phyloP scores from a whole-genome alignment of 306 rosid species.

The Vicia sativa region DNA sequence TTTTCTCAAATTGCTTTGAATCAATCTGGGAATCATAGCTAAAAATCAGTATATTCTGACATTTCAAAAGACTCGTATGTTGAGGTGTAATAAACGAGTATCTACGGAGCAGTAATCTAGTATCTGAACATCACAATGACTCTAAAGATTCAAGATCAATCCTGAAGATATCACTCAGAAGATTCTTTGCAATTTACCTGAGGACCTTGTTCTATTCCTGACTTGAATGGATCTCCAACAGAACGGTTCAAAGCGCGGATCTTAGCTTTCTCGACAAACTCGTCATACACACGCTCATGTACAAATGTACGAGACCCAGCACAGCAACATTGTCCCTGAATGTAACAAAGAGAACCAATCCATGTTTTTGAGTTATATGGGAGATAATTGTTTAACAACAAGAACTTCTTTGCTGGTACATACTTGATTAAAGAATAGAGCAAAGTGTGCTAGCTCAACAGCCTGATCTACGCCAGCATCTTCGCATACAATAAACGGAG shows the following conservation, averaged over 20 bases:
- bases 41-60: constrained; percentile 27
- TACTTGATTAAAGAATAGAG: constrained; percentile 90
- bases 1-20: constrained; percentile 76
- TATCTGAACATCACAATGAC: constrained; percentile 1
- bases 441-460: constrained; percentile 86
- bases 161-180: constrained; percentile 9
- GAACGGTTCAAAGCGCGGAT: constrained; percentile 72
- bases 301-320: constrained; percentile 95
- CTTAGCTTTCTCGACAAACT: constrained; percentile 83
- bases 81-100: constrained; percentile 7
- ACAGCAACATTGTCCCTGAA: constrained; percentile 96
- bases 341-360: constrained; percentile 32
- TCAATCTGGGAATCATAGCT: constrained; percentile 57
- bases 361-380: constrained; percentile 12
- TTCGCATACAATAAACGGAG: constrained; percentile 87
- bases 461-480: constrained; percentile 91
- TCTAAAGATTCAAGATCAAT: background rate
- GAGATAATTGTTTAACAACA: background rate
- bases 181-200: constrained; percentile 60
- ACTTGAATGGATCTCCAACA: constrained; percentile 90
- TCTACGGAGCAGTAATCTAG: constrained; percentile 19
- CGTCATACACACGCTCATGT: constrained; percentile 76
- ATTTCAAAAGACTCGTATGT: constrained; percentile 3
- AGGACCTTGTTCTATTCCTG: constrained; percentile 93
- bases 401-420: constrained; percentile 12